Percentiles rank a stretch among this genome's conserved stretches.
Evolutionary conservation across 1,284 basidiomycete species (phyloP).

Genomic region (Pseudozyma flocculosa): DNA sequence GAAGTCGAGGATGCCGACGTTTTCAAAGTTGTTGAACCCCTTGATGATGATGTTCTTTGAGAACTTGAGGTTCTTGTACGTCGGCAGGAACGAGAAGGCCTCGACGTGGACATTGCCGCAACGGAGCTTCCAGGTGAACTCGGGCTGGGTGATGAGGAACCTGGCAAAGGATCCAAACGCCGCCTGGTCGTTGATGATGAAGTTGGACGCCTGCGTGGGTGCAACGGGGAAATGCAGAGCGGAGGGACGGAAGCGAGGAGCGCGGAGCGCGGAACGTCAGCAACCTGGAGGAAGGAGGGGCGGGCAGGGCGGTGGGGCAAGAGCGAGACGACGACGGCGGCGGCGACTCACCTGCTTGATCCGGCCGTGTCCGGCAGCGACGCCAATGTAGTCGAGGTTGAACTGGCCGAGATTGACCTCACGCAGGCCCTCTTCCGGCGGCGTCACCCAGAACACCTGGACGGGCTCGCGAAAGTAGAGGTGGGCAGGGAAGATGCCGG

Average conservation of each 20-base stretch:
- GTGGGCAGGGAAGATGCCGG: constrained; percentile 59
- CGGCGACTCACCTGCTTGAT: constrained; percentile 57
- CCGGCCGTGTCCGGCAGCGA: constrained; percentile 56
- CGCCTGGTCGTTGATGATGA: constrained; percentile 50
- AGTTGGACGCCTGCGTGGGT: constrained; percentile 42
- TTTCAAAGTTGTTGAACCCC: constrained; percentile 71
- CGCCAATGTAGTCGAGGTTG: constrained; percentile 48
- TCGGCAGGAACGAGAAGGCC: constrained; percentile 62
- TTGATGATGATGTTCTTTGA: constrained; percentile 53
- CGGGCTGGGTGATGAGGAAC: constrained; percentile 67
- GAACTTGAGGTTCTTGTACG: constrained; percentile 46
- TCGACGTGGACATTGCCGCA: constrained; percentile 68
- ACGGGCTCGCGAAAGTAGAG: constrained; percentile 57
- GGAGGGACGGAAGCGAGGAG: background rate
- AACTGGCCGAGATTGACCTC: constrained; percentile 56
- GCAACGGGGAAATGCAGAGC: background rate
- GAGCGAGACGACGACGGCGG: no score
- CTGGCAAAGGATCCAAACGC: constrained; percentile 57
- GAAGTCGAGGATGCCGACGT: constrained; percentile 67
- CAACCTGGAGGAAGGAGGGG: no score
- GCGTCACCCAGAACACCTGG: constrained; percentile 55
- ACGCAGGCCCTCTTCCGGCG: constrained; percentile 37
- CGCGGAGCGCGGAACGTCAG: background rate
- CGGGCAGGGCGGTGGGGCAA: no score
- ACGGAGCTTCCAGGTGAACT: constrained; percentile 72